A percentile compares a stretch with the other conserved stretches of the same genome.
Conservation (phyloP, 768 basidiomycete genomes). For the Lactarius evosmus region DNA sequence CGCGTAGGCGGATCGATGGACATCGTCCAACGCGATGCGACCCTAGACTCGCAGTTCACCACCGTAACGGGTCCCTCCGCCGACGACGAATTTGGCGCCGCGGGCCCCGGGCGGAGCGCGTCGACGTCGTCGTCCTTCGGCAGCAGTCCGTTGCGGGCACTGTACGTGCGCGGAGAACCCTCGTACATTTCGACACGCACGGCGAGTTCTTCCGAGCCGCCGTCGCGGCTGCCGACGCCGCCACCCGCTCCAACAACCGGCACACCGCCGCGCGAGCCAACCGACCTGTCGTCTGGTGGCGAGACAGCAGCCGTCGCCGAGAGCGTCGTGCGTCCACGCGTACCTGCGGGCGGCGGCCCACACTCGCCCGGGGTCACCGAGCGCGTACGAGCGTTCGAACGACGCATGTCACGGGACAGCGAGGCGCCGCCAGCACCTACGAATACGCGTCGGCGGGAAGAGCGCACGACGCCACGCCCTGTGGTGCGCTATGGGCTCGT, state of each 20-base stretch:
- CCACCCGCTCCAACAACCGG: neutral
- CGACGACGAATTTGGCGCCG: slow-evolving; percentile 18
- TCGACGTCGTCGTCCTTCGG: neutral
- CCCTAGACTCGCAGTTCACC: slow-evolving; percentile 21
- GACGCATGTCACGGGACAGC: slow-evolving; percentile 51
- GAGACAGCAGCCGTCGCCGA: slow-evolving; percentile 1
- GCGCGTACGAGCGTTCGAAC: slow-evolving; percentile 57
- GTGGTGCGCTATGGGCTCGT: slow-evolving; percentile 63
- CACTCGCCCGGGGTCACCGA: slow-evolving; percentile 40
- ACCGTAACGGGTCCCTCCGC: neutral
- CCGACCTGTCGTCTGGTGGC: neutral
- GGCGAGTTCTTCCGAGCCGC: neutral
- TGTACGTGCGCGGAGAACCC: slow-evolving; percentile 15
- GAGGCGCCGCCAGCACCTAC: slow-evolving; percentile 39
- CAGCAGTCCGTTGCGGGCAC: neutral
- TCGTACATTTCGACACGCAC: slow-evolving; percentile 14
- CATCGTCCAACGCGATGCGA: slow-evolving; percentile 51
- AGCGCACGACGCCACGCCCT: slow-evolving; percentile 33
- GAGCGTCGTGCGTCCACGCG: neutral
- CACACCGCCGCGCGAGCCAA: slow-evolving; percentile 1
- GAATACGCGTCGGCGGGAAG: slow-evolving; percentile 42
- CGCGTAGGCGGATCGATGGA: slow-evolving; percentile 63
- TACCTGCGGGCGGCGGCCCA: slow-evolving; percentile 6
- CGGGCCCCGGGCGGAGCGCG: neutral
- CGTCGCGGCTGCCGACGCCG: neutral